Evolutionary conservation across 192 early-diverging fungal genomes (phyloP).

Genomic region (Podila epicladia): DNA sequence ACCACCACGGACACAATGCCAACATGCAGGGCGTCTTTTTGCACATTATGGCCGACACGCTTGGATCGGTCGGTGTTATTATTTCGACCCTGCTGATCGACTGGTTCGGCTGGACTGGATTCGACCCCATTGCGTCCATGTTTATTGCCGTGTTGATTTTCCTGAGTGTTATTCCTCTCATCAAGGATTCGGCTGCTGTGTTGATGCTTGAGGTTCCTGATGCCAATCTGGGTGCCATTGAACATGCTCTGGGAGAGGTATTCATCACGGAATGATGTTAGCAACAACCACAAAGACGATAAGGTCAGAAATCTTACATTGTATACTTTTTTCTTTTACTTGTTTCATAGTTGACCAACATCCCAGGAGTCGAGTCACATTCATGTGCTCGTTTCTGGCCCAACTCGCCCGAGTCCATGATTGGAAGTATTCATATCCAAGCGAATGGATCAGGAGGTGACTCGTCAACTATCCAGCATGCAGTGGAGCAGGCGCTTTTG

Average conservation of each 20-base stretch:
- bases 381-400: constrained; percentile 66
- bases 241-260: constrained; percentile 60
- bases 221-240: constrained; percentile 47
- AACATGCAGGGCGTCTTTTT: constrained; percentile 96
- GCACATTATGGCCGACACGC: constrained; percentile 93
- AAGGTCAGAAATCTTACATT: not conserved
- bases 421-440: constrained; percentile 64
- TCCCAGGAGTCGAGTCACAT: constrained; percentile 54
- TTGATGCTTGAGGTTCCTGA: constrained; percentile 63
- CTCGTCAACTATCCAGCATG: constrained; percentile 50
- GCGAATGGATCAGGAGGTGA: constrained; percentile 23
- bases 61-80: constrained; percentile 96
- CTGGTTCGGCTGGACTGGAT: constrained; percentile 93
- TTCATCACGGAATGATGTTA: not conserved
- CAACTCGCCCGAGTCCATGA: constrained; percentile 59
- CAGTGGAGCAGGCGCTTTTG: constrained; percentile 54
- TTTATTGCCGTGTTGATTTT: constrained; percentile 91
- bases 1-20: constrained; percentile 78
- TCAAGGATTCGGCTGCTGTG: constrained; percentile 71
- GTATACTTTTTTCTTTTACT: not conserved
- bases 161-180: constrained; percentile 84
- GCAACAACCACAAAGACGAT: not conserved
- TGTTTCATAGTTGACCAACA: constrained; percentile 13
- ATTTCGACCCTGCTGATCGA: constrained; percentile 91
- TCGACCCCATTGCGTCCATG: constrained; percentile 94